Evolutionary conservation across 768 basidiomycete species (phyloP), one percentile per base, ranked within the genome.

Genomic region (Flagelloscypha sp.): DNA sequence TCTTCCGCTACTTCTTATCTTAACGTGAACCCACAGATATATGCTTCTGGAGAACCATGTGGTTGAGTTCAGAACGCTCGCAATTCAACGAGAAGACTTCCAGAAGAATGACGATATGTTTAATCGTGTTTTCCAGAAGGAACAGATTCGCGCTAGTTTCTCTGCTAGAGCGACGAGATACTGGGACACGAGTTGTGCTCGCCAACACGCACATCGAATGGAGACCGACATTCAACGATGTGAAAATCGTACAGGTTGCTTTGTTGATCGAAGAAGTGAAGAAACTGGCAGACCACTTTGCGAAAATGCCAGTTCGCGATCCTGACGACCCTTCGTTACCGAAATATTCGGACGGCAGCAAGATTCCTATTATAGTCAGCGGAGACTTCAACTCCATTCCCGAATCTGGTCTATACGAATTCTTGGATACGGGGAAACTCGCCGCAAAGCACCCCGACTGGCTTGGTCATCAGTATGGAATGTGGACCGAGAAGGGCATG

Each of bases 81-180:
- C 93, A 13, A 84, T 97, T 75, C 85, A 89, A 48, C 78, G 90
- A 18, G 76, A 82, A 33, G 90, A 93, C 55, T 89, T 92, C 65
- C 89, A 90, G 69, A 90, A 92, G 63, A 94, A 90, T 12, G 92
- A 98, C 51, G 94, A 97, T 65, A 93, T 98, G 92, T 98, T 97
- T 74, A 97, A 97, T 53, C 89, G 95, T 21, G 90, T 98, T 36
- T 74, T 97, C 47, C 84, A 84, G 43, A 87, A 89, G 55, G 94
- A 98, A 58, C 78, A 97, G 52, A 86, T 98, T n/a, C 44, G 90
- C 90, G 30, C 77, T 90, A 44, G 66, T 93, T 38, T 78, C 79
- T 48, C 70, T 89, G 20, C 69, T 98, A 52, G 95, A 99, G 64
- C 83, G 84, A 59, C 76, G 74, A 42, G 70, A 76, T 25, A 87